These are phyloP conservation scores for Cucurbita ficifolia DNA, from an alignment of 306 rosid genomes.

Conservation along the genomic window DNA sequence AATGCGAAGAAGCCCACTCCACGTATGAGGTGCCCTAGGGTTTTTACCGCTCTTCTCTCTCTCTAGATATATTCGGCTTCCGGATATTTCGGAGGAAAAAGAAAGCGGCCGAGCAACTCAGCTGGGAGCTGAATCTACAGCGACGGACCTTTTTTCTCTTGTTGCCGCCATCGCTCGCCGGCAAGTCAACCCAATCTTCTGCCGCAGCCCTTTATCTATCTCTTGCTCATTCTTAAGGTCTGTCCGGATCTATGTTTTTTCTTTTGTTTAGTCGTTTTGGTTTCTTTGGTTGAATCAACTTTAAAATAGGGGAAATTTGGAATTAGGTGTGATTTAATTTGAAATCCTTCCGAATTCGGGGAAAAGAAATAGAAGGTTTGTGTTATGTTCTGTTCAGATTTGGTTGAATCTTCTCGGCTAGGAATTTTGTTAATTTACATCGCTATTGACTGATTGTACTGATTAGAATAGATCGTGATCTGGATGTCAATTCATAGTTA, in stretches of 20 bases:
- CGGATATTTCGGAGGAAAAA: neutral
- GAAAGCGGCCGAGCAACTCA: neutral
- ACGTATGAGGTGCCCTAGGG: neutral
- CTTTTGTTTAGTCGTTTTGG: neutral
- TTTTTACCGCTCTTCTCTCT: neutral
- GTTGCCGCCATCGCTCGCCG: neutral
- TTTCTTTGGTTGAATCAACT: neutral
- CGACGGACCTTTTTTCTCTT: slow-evolving; percentile 20
- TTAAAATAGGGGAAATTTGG: neutral
- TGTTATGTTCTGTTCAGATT: neutral
- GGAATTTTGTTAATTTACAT: neutral
- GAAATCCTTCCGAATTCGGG: neutral
- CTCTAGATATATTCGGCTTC: neutral
- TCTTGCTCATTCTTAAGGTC: neutral
- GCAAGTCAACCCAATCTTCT: neutral
- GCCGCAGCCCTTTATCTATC: neutral
- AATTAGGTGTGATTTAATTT: neutral
- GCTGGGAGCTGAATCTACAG: slow-evolving; percentile 12
- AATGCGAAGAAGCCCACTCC: neutral
- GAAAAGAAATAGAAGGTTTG: neutral
- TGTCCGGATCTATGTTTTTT: neutral
- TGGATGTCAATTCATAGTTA: neutral
- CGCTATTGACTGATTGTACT: neutral
- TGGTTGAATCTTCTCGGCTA: neutral
- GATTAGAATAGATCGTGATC: neutral